These are phyloP conservation scores for Amesomyces nigricolor DNA, from an alignment of 2,329 filamentous ascomycete genomes.

Conservation along the genomic window DNA sequence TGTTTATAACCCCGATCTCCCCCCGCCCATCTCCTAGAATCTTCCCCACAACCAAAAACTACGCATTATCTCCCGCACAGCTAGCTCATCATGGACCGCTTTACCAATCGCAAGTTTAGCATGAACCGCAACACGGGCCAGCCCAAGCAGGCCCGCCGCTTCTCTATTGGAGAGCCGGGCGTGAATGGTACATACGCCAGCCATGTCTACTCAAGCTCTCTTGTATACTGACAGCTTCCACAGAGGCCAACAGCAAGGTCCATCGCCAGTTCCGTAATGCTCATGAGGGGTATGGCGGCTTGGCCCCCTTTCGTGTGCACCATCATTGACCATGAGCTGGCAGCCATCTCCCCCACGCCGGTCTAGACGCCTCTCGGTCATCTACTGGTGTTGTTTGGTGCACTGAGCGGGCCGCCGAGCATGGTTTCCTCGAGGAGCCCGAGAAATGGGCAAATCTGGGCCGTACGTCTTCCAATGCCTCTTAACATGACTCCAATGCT, in stretches of 20 bases:
- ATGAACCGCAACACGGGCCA: constrained; percentile 62
- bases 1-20: not conserved
- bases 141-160: constrained; percentile 51
- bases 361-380: constrained; percentile 79
- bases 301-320: not conserved
- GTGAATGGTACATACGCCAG: constrained; percentile 42
- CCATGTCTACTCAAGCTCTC: not conserved
- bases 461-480: constrained; percentile 32
- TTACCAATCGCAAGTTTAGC: constrained; percentile 54
- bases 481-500: not conserved
- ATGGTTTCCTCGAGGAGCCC: constrained; percentile 80
- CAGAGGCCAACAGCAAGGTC: constrained; percentile 76
- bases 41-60: not conserved
- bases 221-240: too few relatives aligned
- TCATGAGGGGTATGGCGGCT: constrained; percentile 59
- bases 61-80: too few relatives aligned
- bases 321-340: not conserved
- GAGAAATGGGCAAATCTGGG: constrained; percentile 87
- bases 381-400: constrained; percentile 95
- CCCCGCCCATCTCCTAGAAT: not conserved
- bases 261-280: constrained; percentile 85
- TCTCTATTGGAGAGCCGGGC: constrained; percentile 54
- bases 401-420: constrained; percentile 78
- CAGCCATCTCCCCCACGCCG: constrained; percentile 76
- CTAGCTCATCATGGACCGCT: constrained; percentile 28